phyloP scores from a whole-genome alignment of 371 early-diverging fungal species.

The Haplosporangium sp. region DNA sequence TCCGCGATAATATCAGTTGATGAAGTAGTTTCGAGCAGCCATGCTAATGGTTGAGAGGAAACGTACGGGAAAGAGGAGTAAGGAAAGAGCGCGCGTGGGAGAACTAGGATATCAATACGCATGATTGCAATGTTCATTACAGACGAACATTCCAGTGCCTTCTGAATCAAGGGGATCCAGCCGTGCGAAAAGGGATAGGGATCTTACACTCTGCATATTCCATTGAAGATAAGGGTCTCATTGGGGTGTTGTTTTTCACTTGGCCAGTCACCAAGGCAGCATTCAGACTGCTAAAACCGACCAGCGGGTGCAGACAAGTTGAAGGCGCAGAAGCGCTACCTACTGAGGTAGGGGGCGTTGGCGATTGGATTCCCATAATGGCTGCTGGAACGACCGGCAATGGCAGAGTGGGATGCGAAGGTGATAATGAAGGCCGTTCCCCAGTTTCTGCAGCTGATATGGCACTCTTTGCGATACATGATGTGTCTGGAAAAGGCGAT shows the following conservation, averaged over 20 bases:
- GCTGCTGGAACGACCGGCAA: slow-evolving; percentile 33
- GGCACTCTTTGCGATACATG: background rate
- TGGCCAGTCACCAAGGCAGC: slow-evolving; percentile 16
- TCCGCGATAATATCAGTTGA: background rate
- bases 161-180: background rate
- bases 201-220: slow-evolving; percentile 51
- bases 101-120: background rate
- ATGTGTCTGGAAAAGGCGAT: slow-evolving; percentile 1
- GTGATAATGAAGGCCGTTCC: slow-evolving; percentile 9
- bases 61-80: background rate
- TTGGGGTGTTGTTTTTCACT: slow-evolving; percentile 7
- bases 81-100: background rate
- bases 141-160: background rate
- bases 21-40: slow-evolving; percentile 15
- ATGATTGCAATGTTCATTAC: no score
- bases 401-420: slow-evolving; percentile 25
- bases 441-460: slow-evolving; percentile 4
- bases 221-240: slow-evolving; percentile 42
- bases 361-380: slow-evolving; percentile 28
- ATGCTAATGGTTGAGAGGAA: slow-evolving; percentile 11
- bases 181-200: background rate
- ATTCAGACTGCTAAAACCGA: slow-evolving; percentile 33
- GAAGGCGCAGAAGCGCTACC: slow-evolving; percentile 1
- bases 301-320: slow-evolving; percentile 47
- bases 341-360: slow-evolving; percentile 16